Conservation (phyloP, 495 filamentous ascomycete species). For the Apiosordaria backusii region DNA sequence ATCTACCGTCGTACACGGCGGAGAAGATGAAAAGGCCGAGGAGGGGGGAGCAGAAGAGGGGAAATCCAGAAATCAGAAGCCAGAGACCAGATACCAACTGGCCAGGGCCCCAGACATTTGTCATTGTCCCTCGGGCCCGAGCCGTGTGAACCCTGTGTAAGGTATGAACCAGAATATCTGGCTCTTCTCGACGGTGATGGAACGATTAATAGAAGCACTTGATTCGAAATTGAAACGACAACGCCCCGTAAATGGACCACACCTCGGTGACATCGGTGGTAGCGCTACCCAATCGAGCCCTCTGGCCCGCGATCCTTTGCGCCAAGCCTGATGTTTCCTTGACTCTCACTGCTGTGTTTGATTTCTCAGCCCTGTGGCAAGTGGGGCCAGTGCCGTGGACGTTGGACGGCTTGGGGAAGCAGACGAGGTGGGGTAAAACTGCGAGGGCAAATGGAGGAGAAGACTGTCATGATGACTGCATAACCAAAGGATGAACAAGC, state of each 20-base stretch:
- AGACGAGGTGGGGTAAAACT: neutral
- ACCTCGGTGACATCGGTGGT: conserved; percentile 2
- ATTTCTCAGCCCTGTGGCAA: conserved; percentile 7
- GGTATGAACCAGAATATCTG: too few relatives aligned
- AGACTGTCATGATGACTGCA: neutral
- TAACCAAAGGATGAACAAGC: neutral
- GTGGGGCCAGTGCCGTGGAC: neutral
- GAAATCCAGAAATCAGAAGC: too few relatives aligned
- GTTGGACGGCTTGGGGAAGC: neutral
- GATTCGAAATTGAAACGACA: conserved; percentile 10
- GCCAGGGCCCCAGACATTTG: too few relatives aligned
- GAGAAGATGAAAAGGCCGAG: neutral
- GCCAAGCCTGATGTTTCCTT: neutral
- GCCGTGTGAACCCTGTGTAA: neutral
- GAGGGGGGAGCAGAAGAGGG: neutral
- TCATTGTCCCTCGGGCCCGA: neutral
- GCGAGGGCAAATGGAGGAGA: neutral
- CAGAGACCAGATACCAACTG: too few relatives aligned
- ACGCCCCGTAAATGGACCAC: neutral
- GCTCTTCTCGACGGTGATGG: too few relatives aligned
- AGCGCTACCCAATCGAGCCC: neutral
- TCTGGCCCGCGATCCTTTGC: neutral
- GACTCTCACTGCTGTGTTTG: neutral
- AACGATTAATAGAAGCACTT: neutral
- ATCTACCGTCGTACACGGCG: neutral